Evolutionary conservation across 108 stramenopile species (phyloP).

Genomic region (Ochromonas danica): DNA sequence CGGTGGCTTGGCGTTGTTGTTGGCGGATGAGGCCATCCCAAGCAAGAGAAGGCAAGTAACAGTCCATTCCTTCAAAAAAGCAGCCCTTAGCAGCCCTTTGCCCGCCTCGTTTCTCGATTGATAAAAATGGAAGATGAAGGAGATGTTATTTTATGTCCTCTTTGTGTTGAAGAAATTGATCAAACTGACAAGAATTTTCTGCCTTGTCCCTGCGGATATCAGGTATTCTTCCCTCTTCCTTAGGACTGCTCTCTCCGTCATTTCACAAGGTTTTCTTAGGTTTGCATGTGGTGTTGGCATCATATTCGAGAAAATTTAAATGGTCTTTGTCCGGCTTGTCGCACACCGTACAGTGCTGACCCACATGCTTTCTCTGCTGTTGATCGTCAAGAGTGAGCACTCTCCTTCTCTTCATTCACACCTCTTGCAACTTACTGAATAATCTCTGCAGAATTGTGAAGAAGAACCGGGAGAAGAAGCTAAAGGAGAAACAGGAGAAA

Average conservation of each 20-base stretch:
- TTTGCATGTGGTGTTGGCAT: constrained; percentile 99
- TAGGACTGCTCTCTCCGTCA: background rate
- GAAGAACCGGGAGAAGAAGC: constrained; percentile 75
- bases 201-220: constrained; percentile 96
- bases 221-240: constrained; percentile 31
- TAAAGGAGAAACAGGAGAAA: constrained; percentile 57
- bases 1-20: no score
- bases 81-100: no score
- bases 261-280: no score
- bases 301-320: constrained; percentile 91
- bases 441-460: constrained; percentile 46
- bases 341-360: constrained; percentile 90
- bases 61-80: no score
- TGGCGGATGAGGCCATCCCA: no score
- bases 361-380: constrained; percentile 93
- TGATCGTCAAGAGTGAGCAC: constrained; percentile 70
- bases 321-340: constrained; percentile 92
- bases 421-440: background rate
- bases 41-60: no score
- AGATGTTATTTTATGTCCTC: constrained; percentile 73
- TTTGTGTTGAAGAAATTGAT: constrained; percentile 95
- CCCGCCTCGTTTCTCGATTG: background rate
- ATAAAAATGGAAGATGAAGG: constrained; percentile 29
- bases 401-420: background rate
- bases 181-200: constrained; percentile 90